Base-by-base conservation (phyloP, 805 yeast genomes). In the Debaryomyces hansenii region DNA sequence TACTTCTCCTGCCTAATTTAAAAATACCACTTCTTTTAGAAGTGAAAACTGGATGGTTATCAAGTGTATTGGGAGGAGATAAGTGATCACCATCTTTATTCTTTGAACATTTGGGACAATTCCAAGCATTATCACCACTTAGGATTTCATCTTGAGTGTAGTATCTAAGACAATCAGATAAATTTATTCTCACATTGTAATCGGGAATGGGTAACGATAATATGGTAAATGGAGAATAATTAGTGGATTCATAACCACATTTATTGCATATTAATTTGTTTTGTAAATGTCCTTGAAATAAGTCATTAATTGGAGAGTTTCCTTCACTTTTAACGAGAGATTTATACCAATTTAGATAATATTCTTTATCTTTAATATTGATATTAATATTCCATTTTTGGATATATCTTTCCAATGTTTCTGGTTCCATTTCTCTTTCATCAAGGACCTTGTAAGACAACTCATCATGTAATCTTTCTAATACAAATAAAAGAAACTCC, bases 51-150 rank as follows among this genome's bases (percentile, higher is more conserved):
- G 72, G 72, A 47, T 67, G 71, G 37, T 52, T 55, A 44, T 67
- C 70, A 37, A 65, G 55, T 12, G 46, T 49, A 56, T 56, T 55
- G 45, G 44, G 38, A 5, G 39, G 5, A 9, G 2, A 24, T 5
- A n/a, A n/a, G 4, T 31, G 14, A 47, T 47, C 38, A 16, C 41
- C 40, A 11, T 41, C 38, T 47, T 35, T 53, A 48, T 45, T 38
- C 48, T 76, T 66, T 43, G 63, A 65, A 67, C 95, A 87, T 45
- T 81, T 79, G 6, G 94, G 91, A 69, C 95, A 87, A 52, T 84
- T 79, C 95, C 95, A 87, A 0, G 94, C 88, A 64, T 87, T 86
- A 5, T 84, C 91, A 20, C 89, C 85, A n/a, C 74, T 69, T 42
- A 87, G 64, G 3, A 82, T 72, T 60, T 87, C 95, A 48, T 82